phyloP scores from a whole-genome alignment of 345 rosid genomes.

The Eucalyptus brandiana region DNA sequence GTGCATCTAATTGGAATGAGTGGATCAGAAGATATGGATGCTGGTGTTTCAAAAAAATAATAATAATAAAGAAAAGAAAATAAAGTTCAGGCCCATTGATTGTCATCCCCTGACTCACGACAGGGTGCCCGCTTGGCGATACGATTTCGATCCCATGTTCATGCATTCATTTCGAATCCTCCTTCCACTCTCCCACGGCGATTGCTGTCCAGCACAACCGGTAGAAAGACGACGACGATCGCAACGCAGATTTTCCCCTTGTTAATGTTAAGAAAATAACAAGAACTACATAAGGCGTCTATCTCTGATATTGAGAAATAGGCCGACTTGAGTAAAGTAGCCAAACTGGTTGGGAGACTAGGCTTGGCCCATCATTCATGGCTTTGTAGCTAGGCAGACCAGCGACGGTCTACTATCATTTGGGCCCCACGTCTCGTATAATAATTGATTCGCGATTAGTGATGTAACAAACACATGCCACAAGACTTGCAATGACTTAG shows the following conservation, averaged over 20 bases:
- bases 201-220: background rate
- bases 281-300: background rate
- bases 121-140: background rate
- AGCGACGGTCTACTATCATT: background rate
- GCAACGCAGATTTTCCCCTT: background rate
- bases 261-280: background rate
- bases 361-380: background rate
- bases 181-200: background rate
- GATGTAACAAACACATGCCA: background rate
- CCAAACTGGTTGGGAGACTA: background rate
- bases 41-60: too few relatives aligned
- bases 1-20: background rate
- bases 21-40: too few relatives aligned
- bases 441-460: background rate
- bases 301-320: background rate
- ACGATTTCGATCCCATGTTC: background rate
- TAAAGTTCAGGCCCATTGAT: too few relatives aligned
- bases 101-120: background rate
- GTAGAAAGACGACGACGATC: background rate
- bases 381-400: background rate
- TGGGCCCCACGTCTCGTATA: background rate
- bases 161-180: background rate
- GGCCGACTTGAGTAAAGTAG: background rate
- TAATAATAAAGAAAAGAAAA: too few relatives aligned
- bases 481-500: background rate